phyloP scores from a whole-genome alignment of 2,329 filamentous ascomycete species.

The Trichophyton rubrum region DNA sequence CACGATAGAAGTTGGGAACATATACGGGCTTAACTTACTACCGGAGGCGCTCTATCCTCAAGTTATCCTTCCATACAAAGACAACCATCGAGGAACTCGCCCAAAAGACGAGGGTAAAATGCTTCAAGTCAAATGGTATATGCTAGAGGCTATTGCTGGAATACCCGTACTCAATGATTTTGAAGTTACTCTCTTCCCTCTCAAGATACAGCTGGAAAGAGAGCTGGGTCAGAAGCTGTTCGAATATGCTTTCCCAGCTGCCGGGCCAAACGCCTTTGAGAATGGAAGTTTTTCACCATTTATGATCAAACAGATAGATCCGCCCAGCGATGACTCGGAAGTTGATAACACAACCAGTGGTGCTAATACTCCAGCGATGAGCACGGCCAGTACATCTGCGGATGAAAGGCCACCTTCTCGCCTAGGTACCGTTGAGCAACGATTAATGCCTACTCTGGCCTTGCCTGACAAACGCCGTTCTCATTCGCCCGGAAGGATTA shows the following conservation, averaged over 20 bases:
- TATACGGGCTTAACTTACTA: constrained; percentile 80
- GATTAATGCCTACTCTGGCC: constrained; percentile 69
- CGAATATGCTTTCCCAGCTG: constrained; percentile 91
- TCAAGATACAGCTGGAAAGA: constrained; percentile 85
- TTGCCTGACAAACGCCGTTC: constrained; percentile 32
- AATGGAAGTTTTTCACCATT: constrained; percentile 40
- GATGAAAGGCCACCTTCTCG: constrained; percentile 47
- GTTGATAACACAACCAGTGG: constrained; percentile 34
- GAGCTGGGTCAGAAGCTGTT: constrained; percentile 89
- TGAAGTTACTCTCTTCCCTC: constrained; percentile 81
- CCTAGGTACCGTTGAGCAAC: constrained; percentile 64
- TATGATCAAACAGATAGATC: constrained; percentile 42
- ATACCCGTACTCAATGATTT: constrained; percentile 97
- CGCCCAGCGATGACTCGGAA: constrained; percentile 32
- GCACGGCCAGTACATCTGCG: constrained; percentile 26
- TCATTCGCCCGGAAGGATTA: constrained; percentile 20
- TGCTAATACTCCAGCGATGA: constrained; percentile 27
- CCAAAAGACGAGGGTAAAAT: constrained; percentile 60
- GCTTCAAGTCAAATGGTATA: constrained; percentile 91
- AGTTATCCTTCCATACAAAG: constrained; percentile 83
- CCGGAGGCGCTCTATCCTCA: constrained; percentile 87
- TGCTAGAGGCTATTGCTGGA: constrained; percentile 93
- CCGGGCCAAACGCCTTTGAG: constrained; percentile 45
- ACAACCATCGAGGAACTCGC: constrained; percentile 45
- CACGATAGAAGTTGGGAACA: constrained; percentile 71